Conservation (phyloP, 2,329 filamentous ascomycete genomes). For the Alternaria burnsii region DNA sequence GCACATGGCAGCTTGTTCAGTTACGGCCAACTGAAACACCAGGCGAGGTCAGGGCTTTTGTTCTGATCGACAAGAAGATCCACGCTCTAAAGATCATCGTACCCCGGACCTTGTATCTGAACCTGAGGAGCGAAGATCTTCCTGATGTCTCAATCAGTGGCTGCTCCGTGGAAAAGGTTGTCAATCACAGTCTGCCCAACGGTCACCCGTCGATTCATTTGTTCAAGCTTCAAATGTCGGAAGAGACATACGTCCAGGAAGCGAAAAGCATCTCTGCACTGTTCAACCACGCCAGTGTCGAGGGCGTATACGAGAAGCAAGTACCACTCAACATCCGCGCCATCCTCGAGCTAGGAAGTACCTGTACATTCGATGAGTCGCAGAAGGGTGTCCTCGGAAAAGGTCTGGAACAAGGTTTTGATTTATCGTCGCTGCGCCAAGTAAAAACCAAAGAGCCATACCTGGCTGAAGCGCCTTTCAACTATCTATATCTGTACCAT, state of each 20-base stretch:
- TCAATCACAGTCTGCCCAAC: constrained; percentile 91
- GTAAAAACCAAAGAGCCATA: constrained; percentile 75
- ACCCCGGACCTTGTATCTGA: constrained; percentile 87
- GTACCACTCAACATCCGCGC: constrained; percentile 87
- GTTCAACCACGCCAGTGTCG: constrained; percentile 92
- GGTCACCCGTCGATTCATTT: constrained; percentile 93
- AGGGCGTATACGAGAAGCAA: constrained; percentile 96
- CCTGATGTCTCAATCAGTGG: constrained; percentile 87
- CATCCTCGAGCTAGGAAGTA: constrained; percentile 86
- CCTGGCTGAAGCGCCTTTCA: constrained; percentile 75
- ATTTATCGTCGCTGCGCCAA: constrained; percentile 77
- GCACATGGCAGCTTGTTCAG: constrained; percentile 94
- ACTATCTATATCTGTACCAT: constrained; percentile 92
- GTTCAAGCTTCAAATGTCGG: constrained; percentile 90
- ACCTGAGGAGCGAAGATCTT: constrained; percentile 85
- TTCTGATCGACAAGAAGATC: constrained; percentile 92
- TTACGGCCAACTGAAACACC: constrained; percentile 82
- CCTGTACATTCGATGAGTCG: constrained; percentile 91
- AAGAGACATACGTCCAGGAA: constrained; percentile 86
- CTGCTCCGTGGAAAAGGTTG: constrained; percentile 90
- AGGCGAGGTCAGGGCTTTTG: constrained; percentile 86
- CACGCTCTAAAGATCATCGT: constrained; percentile 89
- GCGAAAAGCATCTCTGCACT: constrained; percentile 81
- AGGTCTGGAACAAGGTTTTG: constrained; percentile 92
- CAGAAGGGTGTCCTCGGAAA: constrained; percentile 91